Evolutionary conservation across 2,329 filamentous ascomycete species (phyloP), one percentile per base, ranked within the genome.

Genomic region (Coniochaeta ligniaria): DNA sequence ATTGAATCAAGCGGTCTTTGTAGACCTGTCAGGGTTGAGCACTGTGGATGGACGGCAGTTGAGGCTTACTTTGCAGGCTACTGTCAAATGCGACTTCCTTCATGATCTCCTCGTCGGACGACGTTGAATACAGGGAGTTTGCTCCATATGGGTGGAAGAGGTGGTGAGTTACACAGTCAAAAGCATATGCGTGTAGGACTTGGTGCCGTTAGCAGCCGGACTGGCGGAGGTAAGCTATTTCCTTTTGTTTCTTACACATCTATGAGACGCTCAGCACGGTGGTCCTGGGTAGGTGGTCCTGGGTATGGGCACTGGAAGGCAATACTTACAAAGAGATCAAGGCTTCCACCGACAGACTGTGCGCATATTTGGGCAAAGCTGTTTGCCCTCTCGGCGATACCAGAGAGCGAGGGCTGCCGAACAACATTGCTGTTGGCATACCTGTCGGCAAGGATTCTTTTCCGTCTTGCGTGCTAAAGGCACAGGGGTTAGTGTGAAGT

Each of bases 371-470:
- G 73, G 6, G 85, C 70, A 63, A 90, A 88, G 31, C 76, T 77
- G 38, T 68, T 72, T 0, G 86, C 83, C 6, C 85, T 76, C 63
- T 84, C 78, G 59, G 80, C 73, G 57, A 90, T 85, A 2, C 83
- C 86, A 5, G 76, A 71, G 31, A 89, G 70, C 2, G 85, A 80
- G 2, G 75, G 74, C 5, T 79, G 70, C 33, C 80, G 81, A 73
- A 88, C 79, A 57, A 90, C 75, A 67, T 88, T 90, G 59, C 82
- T 84, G 71, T 89, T 90, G 33, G 87, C 83, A 69, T 90, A 90
- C 33, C 85, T 78, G 67, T 89, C 85, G 1, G 86, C 86, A 52
- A 90, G 76, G 56, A 87, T 75, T 31, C 85, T 79, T 68, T 86
- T 88, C 62, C 85, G 80, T 63, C 80, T 82, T 33, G 82, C 83